Conservation (phyloP, 2,329 filamentous ascomycete species). For the Ophiognomonia clavigignenti-juglandacearum region DNA sequence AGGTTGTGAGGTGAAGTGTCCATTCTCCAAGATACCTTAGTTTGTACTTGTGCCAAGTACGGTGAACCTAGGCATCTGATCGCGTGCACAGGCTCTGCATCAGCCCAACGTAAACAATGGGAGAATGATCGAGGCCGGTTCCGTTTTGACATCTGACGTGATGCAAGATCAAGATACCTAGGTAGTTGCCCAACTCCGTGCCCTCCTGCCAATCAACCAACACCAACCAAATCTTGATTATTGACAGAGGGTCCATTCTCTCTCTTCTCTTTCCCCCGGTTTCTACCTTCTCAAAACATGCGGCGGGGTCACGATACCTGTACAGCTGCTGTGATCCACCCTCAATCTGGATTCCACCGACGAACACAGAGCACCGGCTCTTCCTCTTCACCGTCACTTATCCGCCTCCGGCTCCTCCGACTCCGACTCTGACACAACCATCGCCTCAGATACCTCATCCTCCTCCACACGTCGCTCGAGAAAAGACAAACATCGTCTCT, state of each 20-base stretch:
- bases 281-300: constrained; percentile 35
- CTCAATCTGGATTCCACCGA: constrained; percentile 56
- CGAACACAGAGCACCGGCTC: constrained; percentile 25
- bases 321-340: constrained; percentile 43
- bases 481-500: constrained; percentile 48
- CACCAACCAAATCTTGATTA: too few relatives aligned
- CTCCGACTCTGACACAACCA: constrained; percentile 13
- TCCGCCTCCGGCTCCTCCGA: constrained; percentile 9
- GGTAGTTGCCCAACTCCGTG: neutral
- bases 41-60: too few relatives aligned
- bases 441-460: constrained; percentile 13
- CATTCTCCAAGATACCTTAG: too few relatives aligned
- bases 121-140: too few relatives aligned
- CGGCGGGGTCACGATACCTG: constrained; percentile 47
- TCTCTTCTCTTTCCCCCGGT: constrained; percentile 13
- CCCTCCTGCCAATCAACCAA: neutral
- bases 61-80: too few relatives aligned
- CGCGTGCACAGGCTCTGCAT: too few relatives aligned
- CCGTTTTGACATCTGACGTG: too few relatives aligned
- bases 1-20: too few relatives aligned
- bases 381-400: constrained; percentile 27
- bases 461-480: constrained; percentile 34
- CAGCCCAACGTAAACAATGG: too few relatives aligned
- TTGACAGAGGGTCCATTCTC: constrained; percentile 11
- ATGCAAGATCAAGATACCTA: too few relatives aligned